phyloP scores from a whole-genome alignment of 2,329 filamentous ascomycete genomes.

The Canariomyces notabilis region DNA sequence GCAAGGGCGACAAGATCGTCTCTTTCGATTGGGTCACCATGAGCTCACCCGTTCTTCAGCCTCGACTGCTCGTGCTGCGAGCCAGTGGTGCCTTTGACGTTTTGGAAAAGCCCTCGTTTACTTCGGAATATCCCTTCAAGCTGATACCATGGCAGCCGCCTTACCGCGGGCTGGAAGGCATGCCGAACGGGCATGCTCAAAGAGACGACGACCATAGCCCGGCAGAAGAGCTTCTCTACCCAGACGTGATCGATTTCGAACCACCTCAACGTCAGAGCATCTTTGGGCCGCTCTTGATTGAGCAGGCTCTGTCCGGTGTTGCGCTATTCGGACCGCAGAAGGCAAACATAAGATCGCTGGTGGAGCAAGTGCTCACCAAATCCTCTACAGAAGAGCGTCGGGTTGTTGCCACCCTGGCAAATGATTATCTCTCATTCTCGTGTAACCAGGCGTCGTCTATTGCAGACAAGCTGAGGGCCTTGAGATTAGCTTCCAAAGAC shows the following conservation, averaged over 20 bases:
- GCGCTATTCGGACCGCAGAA: slow-evolving; percentile 54
- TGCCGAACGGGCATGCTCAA: not conserved
- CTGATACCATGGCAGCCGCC: slow-evolving; percentile 57
- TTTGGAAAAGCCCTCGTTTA: slow-evolving; percentile 55
- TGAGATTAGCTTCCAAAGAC: slow-evolving; percentile 34
- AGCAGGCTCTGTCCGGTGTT: slow-evolving; percentile 48
- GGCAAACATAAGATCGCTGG: slow-evolving; percentile 37
- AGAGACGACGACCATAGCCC: not conserved
- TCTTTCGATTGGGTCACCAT: slow-evolving; percentile 65
- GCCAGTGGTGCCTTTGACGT: slow-evolving; percentile 59
- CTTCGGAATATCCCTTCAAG: slow-evolving; percentile 54
- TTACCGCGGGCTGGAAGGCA: slow-evolving; percentile 52
- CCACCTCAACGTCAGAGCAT: slow-evolving; percentile 47
- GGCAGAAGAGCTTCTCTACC: slow-evolving; percentile 46
- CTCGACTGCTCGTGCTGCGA: slow-evolving; percentile 55
- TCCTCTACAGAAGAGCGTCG: slow-evolving; percentile 28
- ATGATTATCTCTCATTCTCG: slow-evolving; percentile 34
- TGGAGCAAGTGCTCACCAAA: slow-evolving; percentile 38
- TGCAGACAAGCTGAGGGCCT: slow-evolving; percentile 44
- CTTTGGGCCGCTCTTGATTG: slow-evolving; percentile 49
- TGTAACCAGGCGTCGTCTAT: slow-evolving; percentile 40
- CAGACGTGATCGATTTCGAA: slow-evolving; percentile 55
- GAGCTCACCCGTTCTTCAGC: slow-evolving; percentile 49
- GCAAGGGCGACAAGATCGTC: slow-evolving; percentile 56
- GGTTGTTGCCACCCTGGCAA: slow-evolving; percentile 34